These are phyloP conservation scores for Vaccinium corymbosum DNA, from an alignment of 148 eudicot species.

Conservation along the genomic window DNA sequence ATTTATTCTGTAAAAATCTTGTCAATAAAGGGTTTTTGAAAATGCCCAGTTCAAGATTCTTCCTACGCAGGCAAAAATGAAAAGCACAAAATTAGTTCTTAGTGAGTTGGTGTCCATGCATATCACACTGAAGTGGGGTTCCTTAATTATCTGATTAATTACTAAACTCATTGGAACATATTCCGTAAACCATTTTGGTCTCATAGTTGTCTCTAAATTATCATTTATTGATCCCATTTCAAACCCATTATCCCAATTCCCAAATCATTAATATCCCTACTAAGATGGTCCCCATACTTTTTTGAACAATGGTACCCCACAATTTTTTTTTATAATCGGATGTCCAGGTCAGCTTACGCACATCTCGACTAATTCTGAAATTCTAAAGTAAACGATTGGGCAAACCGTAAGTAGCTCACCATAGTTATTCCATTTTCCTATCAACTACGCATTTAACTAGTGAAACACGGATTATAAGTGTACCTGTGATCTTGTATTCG, in stretches of 20 bases:
- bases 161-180: constrained; percentile 15
- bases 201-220: neutral
- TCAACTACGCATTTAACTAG: no score
- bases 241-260: constrained; percentile 16
- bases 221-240: constrained; percentile 10
- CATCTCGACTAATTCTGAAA: no score
- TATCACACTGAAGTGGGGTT: constrained; percentile 3
- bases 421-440: no score
- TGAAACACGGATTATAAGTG: neutral
- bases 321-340: neutral
- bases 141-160: neutral
- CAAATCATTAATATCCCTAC: neutral
- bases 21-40: neutral
- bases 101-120: neutral
- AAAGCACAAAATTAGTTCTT: neutral
- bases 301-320: constrained; percentile 2
- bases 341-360: no score
- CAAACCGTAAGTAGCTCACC: no score
- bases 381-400: no score
- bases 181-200: constrained; percentile 21
- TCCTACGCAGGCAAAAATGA: neutral
- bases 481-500: neutral
- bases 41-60: constrained; percentile 3
- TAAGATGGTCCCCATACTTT: constrained; percentile 5
- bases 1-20: neutral